phyloP scores from a whole-genome alignment of 139 green algal genomes.

The Mychonastes homosphaera region DNA sequence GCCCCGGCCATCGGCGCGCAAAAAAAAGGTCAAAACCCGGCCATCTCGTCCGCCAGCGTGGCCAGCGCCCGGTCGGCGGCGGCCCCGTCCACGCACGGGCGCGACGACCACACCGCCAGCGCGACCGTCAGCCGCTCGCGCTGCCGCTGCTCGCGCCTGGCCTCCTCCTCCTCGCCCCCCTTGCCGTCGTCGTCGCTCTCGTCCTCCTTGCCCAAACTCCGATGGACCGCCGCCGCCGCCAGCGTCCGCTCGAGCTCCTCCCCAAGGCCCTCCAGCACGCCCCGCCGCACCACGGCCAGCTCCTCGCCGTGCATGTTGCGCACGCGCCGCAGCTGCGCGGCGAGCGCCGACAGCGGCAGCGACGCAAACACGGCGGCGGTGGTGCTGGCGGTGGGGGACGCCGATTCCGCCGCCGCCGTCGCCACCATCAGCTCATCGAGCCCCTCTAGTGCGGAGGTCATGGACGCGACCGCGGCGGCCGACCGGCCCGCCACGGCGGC shows the following conservation, averaged over 20 bases:
- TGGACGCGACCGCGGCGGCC: background rate
- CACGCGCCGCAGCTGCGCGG: constrained; percentile 5
- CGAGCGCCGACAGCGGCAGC: background rate
- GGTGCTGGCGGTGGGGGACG: background rate
- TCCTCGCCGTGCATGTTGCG: constrained; percentile 7
- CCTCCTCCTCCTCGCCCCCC: background rate
- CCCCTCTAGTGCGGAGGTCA: too few relatives aligned
- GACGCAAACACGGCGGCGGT: constrained; percentile 3
- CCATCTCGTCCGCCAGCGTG: constrained; percentile 19
- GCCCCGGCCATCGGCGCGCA: too few relatives aligned
- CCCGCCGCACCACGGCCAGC: background rate
- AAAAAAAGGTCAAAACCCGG: constrained; percentile 16
- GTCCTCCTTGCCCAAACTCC: background rate
- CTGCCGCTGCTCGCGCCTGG: background rate
- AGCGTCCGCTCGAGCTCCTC: background rate
- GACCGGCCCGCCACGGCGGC: background rate
- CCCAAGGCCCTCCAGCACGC: background rate
- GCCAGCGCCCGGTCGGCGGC: background rate
- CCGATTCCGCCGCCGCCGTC: background rate
- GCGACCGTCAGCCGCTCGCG: constrained; percentile 6
- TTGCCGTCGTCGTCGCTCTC: background rate
- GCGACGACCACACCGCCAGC: constrained; percentile 11
- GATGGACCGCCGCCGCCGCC: background rate
- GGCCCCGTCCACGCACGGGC: constrained; percentile 7
- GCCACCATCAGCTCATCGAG: background rate